Evolutionary conservation across 2,329 filamentous ascomycete species (phyloP).

Genomic region (Colletotrichum sp.): DNA sequence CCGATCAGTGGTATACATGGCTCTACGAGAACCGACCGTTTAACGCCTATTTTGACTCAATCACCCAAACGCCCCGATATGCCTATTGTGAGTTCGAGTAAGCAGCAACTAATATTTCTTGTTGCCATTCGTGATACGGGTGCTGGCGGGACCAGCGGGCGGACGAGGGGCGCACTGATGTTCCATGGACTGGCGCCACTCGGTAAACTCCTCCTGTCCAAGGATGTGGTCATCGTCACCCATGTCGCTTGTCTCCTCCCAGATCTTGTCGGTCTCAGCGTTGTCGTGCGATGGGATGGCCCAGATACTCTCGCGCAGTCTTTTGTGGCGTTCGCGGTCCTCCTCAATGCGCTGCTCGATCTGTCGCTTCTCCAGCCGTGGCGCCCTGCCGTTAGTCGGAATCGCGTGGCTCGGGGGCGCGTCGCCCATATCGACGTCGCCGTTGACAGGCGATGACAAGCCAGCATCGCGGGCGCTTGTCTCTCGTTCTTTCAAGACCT

Average conservation of each 20-base stretch:
- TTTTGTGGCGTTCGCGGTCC: slow-evolving; percentile 92
- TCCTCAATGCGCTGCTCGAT: slow-evolving; percentile 97
- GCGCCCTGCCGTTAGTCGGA: slow-evolving; percentile 36
- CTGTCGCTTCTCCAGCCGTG: slow-evolving; percentile 77
- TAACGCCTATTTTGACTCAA: background rate
- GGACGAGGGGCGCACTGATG: slow-evolving; percentile 17
- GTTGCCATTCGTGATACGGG: slow-evolving; percentile 10
- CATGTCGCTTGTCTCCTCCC: slow-evolving; percentile 86
- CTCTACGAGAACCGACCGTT: background rate
- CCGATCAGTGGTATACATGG: background rate
- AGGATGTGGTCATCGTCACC: slow-evolving; percentile 85
- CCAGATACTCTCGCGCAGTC: slow-evolving; percentile 92
- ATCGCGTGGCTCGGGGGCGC: slow-evolving; percentile 46
- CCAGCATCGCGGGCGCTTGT: slow-evolving; percentile 62
- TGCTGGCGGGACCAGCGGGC: slow-evolving; percentile 16
- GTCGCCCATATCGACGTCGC: slow-evolving; percentile 44
- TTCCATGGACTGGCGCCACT: slow-evolving; percentile 40
- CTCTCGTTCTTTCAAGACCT: slow-evolving; percentile 81
- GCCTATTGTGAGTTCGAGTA: background rate
- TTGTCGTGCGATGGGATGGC: slow-evolving; percentile 72
- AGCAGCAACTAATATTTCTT: background rate
- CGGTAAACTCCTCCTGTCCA: slow-evolving; percentile 73
- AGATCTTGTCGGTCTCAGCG: slow-evolving; percentile 78
- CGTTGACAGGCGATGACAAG: slow-evolving; percentile 53
- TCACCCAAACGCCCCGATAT: slow-evolving; percentile 6